Percentiles rank a stretch among this genome's conserved stretches.
Conservation (phyloP, 2,329 filamentous ascomycete species). For the Diaporthe ampelina region DNA sequence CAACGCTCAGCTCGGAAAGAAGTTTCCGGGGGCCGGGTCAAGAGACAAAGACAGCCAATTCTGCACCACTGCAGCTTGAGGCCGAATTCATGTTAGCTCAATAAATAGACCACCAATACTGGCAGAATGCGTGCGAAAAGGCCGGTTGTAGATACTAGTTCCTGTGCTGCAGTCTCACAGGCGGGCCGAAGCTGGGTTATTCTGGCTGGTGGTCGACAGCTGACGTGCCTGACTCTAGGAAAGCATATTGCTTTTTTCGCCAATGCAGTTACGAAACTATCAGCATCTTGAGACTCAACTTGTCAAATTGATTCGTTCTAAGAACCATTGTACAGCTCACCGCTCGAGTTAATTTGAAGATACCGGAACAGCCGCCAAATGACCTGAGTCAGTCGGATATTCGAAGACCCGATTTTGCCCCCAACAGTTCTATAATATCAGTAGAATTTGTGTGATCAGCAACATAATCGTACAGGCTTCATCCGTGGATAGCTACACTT, state of each 20-base stretch:
- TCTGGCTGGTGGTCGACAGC: no score
- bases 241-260: background rate
- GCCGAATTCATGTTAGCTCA: background rate
- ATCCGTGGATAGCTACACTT: no score
- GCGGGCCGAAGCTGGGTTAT: no score
- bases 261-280: background rate
- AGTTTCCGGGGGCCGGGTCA: constrained; percentile 14
- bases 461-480: no score
- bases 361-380: background rate
- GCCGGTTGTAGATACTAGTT: background rate
- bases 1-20: constrained; percentile 20
- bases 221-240: no score
- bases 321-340: background rate
- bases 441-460: background rate
- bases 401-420: background rate
- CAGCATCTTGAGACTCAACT: background rate
- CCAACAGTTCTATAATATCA: background rate
- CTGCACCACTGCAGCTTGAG: background rate
- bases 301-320: background rate
- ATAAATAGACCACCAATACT: background rate
- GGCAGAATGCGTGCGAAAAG: background rate
- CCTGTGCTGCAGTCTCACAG: background rate
- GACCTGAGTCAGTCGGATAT: background rate
- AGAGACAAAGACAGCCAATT: background rate
- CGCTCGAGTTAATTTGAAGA: background rate